These are phyloP conservation scores for Podospora fimiseda DNA, from an alignment of 495 filamentous ascomycete species.

Conservation along the genomic window DNA sequence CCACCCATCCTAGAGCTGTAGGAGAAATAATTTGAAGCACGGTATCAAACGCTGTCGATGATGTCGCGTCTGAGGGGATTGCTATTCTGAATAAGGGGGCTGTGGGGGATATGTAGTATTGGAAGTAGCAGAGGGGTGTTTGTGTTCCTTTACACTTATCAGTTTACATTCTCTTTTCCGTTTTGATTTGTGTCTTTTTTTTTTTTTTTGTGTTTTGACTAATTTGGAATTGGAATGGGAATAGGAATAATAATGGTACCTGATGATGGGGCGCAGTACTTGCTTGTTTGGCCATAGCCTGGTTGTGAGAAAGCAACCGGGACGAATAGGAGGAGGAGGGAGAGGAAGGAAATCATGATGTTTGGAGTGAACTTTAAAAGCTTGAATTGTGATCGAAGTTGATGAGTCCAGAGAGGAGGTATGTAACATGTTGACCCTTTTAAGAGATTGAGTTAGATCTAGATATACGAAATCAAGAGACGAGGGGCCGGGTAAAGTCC, in stretches of 20 bases:
- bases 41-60: slow-evolving; percentile 31
- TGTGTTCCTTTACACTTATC: too few species aligned
- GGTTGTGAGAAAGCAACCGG: background rate
- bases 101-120: slow-evolving; percentile 7
- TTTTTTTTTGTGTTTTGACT: too few species aligned
- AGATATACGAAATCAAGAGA: too few species aligned
- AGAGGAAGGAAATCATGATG: background rate
- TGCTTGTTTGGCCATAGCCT: background rate
- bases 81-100: slow-evolving; percentile 32
- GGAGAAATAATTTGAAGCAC: slow-evolving; percentile 39
- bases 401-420: too few species aligned
- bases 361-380: too few species aligned
- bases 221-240: too few species aligned
- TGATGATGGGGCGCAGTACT: background rate
- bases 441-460: too few species aligned
- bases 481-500: slow-evolving; percentile 1
- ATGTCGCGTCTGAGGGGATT: slow-evolving; percentile 28
- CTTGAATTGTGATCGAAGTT: background rate
- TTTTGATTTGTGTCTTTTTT: background rate
- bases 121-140: slow-evolving; percentile 21
- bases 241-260: too few species aligned
- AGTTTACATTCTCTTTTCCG: background rate
- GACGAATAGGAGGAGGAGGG: background rate
- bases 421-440: too few species aligned
- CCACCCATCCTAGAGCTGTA: slow-evolving; percentile 36